These are phyloP conservation scores for Plasmodiophora brassicae DNA, from an alignment of 208 protist genomes.

Conservation along the genomic window DNA sequence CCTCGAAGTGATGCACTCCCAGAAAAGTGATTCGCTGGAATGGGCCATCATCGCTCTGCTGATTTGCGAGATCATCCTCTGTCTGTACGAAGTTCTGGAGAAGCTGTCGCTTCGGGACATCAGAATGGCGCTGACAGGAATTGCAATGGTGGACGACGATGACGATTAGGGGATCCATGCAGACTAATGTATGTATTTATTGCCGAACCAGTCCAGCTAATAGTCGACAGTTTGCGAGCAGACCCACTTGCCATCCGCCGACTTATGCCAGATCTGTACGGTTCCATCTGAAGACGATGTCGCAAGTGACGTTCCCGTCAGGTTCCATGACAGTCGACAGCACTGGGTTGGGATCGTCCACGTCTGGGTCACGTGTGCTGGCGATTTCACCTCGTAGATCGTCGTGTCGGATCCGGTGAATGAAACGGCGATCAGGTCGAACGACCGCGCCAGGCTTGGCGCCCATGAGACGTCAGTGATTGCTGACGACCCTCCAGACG, in stretches of 20 bases:
- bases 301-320: neutral
- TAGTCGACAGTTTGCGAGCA: neutral
- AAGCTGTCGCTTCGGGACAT: no score
- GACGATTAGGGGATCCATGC: no score
- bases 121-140: no score
- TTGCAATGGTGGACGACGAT: no score
- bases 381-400: neutral
- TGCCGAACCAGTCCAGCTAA: no score
- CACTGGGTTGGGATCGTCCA: neutral
- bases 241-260: neutral
- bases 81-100: no score
- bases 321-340: neutral
- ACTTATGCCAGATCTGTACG: neutral
- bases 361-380: neutral
- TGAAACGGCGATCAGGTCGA: neutral
- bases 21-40: no score
- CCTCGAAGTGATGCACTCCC: no score
- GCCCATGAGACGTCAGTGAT: neutral
- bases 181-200: no score
- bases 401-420: neutral
- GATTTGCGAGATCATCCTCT: no score
- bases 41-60: no score
- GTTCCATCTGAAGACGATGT: neutral
- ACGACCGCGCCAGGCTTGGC: constrained; percentile 17
- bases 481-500: neutral